Base-by-base conservation (phyloP, 345 rosid species). In the Kernera saxatilis region DNA sequence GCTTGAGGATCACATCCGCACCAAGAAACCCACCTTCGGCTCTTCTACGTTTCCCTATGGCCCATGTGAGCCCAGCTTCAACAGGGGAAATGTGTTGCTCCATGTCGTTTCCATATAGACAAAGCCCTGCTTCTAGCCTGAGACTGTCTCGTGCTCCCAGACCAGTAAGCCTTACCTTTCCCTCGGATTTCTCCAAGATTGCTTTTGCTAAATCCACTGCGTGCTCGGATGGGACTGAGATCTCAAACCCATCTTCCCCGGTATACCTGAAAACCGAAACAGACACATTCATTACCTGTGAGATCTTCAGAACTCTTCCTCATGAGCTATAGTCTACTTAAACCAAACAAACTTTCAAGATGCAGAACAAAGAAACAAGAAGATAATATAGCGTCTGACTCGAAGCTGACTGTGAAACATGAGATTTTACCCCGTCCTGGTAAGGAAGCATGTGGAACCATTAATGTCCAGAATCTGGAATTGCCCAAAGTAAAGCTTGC, bases 241-340 rank as follows among this genome's bases (percentile, higher is more conserved):
- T 95, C 82, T 95, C 99, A 78, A 95, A 92, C 21, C 99, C 99
- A 70, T 95, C 99, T 82, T 95, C 99, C 40, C 98, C 98, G 3
- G 94, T 88, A 72, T 92, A 95, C 78, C 98, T 92, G 82, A 67
- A 77, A 61, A 57, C 54, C 35, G 36, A 36, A 71, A 44, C 56
- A 55, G 8, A 56, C 29, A 18, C 3, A 41, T 26, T 25, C 57
- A 43, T 32, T 43, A 60, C 27, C 61, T n/a, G 14, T 22, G 63
- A 51, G 27, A 30, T 63, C 39, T 72, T 63, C 70, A 14, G 54
- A 73, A 54, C 40, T 54, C 18, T 33, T 35, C 13, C 23, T 23
- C 70, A 23, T n/a, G 6, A 30, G 5, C 36, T 57, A 22, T 2
- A 11, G 13, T 49, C 56, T 43, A 33, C 69, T 63, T 58, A 51